Evolutionary conservation across 1,139 yeast species (phyloP), one percentile per base, ranked within the genome.

Genomic region (Oligophagozyma castellii): DNA sequence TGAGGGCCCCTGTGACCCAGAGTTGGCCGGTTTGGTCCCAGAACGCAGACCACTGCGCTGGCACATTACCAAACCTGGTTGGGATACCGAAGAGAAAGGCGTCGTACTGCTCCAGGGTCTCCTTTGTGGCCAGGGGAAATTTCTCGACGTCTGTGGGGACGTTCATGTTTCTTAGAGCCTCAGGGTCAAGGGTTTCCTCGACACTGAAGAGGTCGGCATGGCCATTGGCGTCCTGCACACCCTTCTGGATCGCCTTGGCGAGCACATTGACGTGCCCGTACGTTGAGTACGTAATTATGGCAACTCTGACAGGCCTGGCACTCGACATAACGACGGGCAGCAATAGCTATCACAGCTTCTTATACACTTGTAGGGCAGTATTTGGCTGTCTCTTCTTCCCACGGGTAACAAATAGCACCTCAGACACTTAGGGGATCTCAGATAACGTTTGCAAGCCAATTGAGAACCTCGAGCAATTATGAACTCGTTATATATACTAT

Each of bases 61-160:
- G 77, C 49, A 63, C 58, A 48, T 61, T 63, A 43, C 79, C 79
- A 46, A 48, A 73, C 44, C 79, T 63, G 32, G 79, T 71, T 37
- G 80, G 79, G 31, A 72, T 53, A 42, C 80, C 80, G 35, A 73
- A 67, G 36, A 73, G 42, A 56, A 68, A 69, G 14, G 73, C 76
- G 43, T 73, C 78, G 52, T 69, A 70, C 31, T 58, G 51, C n/a
- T 48, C 46, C 46, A 72, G 59, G 14, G 64, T 61, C 14, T 65
- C 70, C 24, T 47, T 48, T 14, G 66, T 55, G 23, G 73, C 71
- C 37, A 65, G 53, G 35, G 78, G 77, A 51, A 61, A 58, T 35
- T 60, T 61, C 37, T 66, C 64, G 35, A 67, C 60, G 46, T 62
- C 64, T 25, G 70, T 37, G 36, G 84, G 78, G 31, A 89, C 86